Conservation (phyloP, 805 yeast species). For the Teunomyces funiuensis region DNA sequence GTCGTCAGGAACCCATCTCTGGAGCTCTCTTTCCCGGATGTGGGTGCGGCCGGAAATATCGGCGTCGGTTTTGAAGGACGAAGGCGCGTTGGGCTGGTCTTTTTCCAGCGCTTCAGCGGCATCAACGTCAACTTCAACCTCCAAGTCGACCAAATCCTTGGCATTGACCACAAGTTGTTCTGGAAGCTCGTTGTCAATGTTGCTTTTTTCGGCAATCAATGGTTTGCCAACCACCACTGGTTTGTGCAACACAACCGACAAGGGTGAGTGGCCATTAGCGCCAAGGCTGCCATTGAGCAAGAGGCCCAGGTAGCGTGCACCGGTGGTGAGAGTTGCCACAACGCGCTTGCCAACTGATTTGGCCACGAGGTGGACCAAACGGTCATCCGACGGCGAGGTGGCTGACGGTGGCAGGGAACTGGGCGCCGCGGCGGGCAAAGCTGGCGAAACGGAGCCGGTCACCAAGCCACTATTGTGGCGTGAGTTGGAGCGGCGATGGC, state of each 20-base stretch:
- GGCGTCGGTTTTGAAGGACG: conserved; percentile 72
- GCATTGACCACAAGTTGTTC: conserved; percentile 46
- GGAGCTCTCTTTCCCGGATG: conserved; percentile 67
- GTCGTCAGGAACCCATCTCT: conserved; percentile 81
- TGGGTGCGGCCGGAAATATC: conserved; percentile 64
- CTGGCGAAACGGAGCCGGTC: conserved; percentile 1
- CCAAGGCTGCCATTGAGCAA: conserved; percentile 48
- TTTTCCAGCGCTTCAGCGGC: neutral
- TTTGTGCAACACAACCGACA: conserved; percentile 55
- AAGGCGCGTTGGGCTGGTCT: neutral
- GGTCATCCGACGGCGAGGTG: conserved; percentile 34
- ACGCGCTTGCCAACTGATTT: conserved; percentile 58
- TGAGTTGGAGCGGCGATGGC: conserved; percentile 27
- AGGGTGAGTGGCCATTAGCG: conserved; percentile 35
- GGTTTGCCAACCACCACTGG: conserved; percentile 43
- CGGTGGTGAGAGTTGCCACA: conserved; percentile 60
- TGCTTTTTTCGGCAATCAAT: conserved; percentile 25
- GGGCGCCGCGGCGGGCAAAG: conserved; percentile 3
- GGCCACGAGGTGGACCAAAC: conserved; percentile 46
- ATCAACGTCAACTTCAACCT: conserved; percentile 38
- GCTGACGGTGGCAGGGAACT: conserved; percentile 2
- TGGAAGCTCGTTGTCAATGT: conserved; percentile 32
- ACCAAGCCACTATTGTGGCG: conserved; percentile 11
- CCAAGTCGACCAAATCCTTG: conserved; percentile 52
- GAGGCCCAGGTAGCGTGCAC: conserved; percentile 59